These are phyloP conservation scores for Aspergillus arachidicola DNA, from an alignment of 2,329 filamentous ascomycete species.

Conservation along the genomic window DNA sequence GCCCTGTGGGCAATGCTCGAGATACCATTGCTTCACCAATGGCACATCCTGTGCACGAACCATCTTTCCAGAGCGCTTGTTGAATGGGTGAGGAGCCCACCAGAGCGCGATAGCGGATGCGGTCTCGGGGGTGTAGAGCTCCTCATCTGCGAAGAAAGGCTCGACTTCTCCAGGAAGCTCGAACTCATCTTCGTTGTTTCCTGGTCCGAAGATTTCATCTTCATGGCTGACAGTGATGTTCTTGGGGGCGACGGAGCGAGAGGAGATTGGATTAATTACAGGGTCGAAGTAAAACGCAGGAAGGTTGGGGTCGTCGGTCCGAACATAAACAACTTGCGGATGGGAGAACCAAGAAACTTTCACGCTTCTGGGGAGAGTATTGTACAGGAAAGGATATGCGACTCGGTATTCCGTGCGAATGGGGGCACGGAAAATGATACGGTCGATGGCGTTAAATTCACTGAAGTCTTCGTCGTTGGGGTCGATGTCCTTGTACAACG, in stretches of 20 bases:
- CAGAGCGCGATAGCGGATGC: conserved; percentile 89
- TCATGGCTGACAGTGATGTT: conserved; percentile 92
- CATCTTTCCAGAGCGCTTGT: conserved; percentile 92
- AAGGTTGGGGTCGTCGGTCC: conserved; percentile 82
- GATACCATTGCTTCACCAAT: conserved; percentile 96
- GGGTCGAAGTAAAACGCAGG: conserved; percentile 98
- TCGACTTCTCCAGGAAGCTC: conserved; percentile 77
- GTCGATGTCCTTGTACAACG: conserved; percentile 96
- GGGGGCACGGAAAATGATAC: conserved; percentile 95
- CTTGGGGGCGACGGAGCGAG: conserved; percentile 87
- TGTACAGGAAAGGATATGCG: conserved; percentile 92
- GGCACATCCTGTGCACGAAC: conserved; percentile 96
- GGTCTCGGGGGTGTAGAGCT: conserved; percentile 86
- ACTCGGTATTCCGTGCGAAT: conserved; percentile 96
- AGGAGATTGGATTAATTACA: conserved; percentile 97
- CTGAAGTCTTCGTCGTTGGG: conserved; percentile 99
- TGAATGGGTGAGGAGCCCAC: conserved; percentile 98
- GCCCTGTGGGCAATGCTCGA: conserved; percentile 88
- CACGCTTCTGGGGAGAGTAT: conserved; percentile 91
- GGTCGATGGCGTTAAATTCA: conserved; percentile 98
- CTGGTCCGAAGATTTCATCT: conserved; percentile 85
- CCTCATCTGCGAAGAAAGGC: conserved; percentile 87
- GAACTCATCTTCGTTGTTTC: conserved; percentile 81
- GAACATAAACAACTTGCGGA: conserved; percentile 88
- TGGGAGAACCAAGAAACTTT: conserved; percentile 92